Conservation (phyloP, 2,329 filamentous ascomycete genomes). For the Ophiostoma novo-ulmi region DNA sequence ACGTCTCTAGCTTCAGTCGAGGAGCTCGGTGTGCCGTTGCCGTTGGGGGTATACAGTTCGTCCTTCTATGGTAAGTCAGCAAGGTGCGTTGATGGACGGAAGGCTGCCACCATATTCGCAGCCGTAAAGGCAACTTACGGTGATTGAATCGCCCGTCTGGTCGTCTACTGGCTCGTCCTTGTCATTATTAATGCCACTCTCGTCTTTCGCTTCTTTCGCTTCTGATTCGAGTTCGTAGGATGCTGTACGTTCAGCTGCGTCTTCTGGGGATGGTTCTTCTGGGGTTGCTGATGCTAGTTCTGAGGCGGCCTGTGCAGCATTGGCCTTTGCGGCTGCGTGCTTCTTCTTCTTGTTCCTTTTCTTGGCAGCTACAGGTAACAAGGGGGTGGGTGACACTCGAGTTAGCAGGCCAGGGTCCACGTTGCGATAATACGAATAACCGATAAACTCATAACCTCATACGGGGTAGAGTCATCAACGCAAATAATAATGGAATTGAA, state of each 20-base stretch:
- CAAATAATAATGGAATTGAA: conserved; percentile 14
- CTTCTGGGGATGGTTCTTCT: conserved; percentile 15
- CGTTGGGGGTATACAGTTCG: conserved; percentile 8
- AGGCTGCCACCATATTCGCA: background rate
- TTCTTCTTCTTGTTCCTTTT: conserved; percentile 58
- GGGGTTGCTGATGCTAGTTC: conserved; percentile 27
- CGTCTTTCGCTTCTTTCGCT: conserved; percentile 22
- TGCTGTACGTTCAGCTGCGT: conserved; percentile 18
- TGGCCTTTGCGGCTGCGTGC: conserved; percentile 43
- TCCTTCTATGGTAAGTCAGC: background rate
- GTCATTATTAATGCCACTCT: conserved; percentile 27
- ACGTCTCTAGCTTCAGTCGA: conserved; percentile 16
- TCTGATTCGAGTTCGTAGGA: conserved; percentile 25
- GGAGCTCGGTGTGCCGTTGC: conserved; percentile 2
- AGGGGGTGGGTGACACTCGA: conserved; percentile 27
- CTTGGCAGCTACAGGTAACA: conserved; percentile 41
- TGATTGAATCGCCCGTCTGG: background rate
- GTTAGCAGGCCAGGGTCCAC: background rate
- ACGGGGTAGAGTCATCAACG: background rate
- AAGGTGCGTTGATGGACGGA: background rate
- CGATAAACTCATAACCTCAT: background rate
- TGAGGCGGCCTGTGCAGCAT: conserved; percentile 20
- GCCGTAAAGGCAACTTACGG: background rate
- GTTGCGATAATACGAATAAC: background rate
- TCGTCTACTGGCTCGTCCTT: conserved; percentile 12